phyloP scores from a whole-genome alignment of 2,329 filamentous ascomycete species.

The Ascochyta rabiei region DNA sequence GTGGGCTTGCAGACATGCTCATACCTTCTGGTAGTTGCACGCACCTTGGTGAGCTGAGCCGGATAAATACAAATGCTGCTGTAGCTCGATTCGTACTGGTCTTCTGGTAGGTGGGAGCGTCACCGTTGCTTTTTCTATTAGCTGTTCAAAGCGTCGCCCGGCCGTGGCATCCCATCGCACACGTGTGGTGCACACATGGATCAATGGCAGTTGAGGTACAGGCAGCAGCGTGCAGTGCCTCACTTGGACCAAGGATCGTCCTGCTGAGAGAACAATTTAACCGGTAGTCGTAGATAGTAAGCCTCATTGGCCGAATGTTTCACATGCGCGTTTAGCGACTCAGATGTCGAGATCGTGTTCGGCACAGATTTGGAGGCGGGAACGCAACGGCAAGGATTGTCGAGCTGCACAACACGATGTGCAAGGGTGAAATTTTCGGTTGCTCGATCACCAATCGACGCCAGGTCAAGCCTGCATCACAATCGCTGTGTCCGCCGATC shows the following conservation, averaged over 20 bases:
- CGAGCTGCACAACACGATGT: conserved; percentile 12
- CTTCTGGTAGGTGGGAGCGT: neutral
- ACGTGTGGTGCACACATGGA: conserved; percentile 8
- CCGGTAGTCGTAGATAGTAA: neutral
- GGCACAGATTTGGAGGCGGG: neutral
- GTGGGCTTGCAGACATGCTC: neutral
- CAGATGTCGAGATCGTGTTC: neutral
- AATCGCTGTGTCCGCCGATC: conserved; percentile 7
- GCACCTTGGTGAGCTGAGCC: neutral
- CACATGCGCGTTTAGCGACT: neutral
- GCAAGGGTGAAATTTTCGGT: conserved; percentile 14
- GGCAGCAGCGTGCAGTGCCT: neutral
- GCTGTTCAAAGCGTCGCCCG: conserved; percentile 13
- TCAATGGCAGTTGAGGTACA: neutral
- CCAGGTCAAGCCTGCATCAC: conserved; percentile 8
- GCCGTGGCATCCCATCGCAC: conserved; percentile 10
- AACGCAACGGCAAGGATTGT: conserved; percentile 1
- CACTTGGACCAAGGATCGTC: neutral
- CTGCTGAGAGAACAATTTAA: neutral
- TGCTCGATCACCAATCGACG: conserved; percentile 9
- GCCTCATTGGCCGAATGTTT: neutral
- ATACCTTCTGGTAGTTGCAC: neutral
- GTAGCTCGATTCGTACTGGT: conserved; percentile 9
- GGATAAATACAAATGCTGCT: conserved; percentile 6
- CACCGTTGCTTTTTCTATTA: conserved; percentile 13